Evolutionary conservation across 768 basidiomycete genomes (phyloP).

Genomic region (Termitomyces bulborhizus): DNA sequence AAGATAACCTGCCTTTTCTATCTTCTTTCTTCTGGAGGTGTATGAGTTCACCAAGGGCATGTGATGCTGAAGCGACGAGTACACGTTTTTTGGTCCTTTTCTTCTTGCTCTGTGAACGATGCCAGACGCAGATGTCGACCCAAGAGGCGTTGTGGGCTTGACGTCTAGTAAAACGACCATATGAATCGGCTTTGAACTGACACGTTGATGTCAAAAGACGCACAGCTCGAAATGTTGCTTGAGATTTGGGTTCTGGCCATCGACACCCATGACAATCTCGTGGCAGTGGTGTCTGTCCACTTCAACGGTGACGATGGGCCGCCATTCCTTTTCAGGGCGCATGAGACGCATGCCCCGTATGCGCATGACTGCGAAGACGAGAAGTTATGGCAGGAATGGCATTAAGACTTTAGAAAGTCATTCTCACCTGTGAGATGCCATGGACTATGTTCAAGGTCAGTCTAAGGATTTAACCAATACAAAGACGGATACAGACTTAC

Average conservation of each 20-base stretch:
- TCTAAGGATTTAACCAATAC: background rate
- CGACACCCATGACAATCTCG: conserved; percentile 55
- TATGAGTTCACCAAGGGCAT: conserved; percentile 47
- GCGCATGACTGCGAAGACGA: conserved; percentile 28
- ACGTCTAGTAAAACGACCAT: conserved; percentile 23
- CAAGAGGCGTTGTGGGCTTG: conserved; percentile 31
- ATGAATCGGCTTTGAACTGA: background rate
- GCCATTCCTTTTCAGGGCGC: conserved; percentile 59
- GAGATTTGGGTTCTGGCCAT: conserved; percentile 67
- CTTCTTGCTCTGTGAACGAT: conserved; percentile 56
- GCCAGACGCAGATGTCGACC: conserved; percentile 52
- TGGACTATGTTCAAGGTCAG: conserved; percentile 15
- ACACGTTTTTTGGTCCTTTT: conserved; percentile 45
- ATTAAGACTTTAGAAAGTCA: background rate
- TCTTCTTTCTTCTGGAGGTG: conserved; percentile 39
- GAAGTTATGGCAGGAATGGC: background rate
- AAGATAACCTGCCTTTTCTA: conserved; percentile 28
- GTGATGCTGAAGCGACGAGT: conserved; percentile 45
- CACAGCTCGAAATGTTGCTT: conserved; percentile 50
- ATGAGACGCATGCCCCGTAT: conserved; percentile 40
- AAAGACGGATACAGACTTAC: background rate
- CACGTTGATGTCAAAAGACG: conserved; percentile 15
- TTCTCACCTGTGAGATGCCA: conserved; percentile 28
- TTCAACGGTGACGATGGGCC: conserved; percentile 56
- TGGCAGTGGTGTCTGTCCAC: conserved; percentile 45